Base-by-base conservation (phyloP, 2,329 filamentous ascomycete species). In the Fusarium incarnatum region DNA sequence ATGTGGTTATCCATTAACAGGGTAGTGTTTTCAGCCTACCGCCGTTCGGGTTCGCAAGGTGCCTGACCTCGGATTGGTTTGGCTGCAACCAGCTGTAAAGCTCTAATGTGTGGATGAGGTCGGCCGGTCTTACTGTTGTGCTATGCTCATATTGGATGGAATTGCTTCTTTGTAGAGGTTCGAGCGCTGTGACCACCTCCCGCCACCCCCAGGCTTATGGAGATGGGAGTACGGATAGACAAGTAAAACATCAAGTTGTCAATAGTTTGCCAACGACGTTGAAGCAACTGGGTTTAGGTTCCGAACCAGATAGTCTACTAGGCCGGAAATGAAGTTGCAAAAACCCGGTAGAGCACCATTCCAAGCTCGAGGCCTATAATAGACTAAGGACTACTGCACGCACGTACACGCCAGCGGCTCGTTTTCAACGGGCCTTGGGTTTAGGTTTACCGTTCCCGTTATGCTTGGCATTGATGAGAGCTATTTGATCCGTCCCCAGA, bases 391-490 rank as follows among this genome's bases (percentile, higher is more conserved):
- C 34, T 37, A n/a, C 18, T 37, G 34, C 18, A 37, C 34, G 34
- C 34, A 37, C 6, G 32, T 32, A 48, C 22, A 48, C 32, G 48
- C 55, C 58, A 52, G 34, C 52, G 47, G 63, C 52, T 67, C 34
- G 48, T 60, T 49, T 56, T 64, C 50, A 58, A 69, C 50, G 48
- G 54, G 48, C 25, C 32, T 42, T 27, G 55, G 52, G 27, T 65
- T 28, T 32, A 53, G 52, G 27, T 65, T 28, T 32, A 53, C 54
- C 60, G 23, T 49, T 56, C 41, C 25, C n/a, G 7, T 23, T 23
- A 44, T 56, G 42, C 54, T 56, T 64, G 54, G 53, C 53, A 27
- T 44, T 28, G 40, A 30, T 37, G 44, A 42, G 16, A 10, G 37
- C 22, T 41, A 41, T 27, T 8, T 9, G 23, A 25, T 45, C 20